These are phyloP conservation scores for Sapria himalayana DNA, from an alignment of 345 rosid species.

Conservation along the genomic window DNA sequence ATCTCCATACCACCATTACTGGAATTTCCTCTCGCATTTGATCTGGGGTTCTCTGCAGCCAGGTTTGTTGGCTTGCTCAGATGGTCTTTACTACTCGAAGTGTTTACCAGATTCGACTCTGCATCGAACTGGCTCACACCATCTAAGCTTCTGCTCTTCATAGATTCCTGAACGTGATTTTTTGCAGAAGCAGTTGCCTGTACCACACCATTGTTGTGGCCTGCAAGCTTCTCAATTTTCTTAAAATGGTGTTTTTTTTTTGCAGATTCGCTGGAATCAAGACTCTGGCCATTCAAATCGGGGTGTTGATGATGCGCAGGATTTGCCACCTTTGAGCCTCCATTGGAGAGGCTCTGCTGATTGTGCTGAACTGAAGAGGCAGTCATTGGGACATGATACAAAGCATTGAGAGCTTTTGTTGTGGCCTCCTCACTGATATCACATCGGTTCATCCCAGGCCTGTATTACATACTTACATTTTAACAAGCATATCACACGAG, in stretches of 20 bases:
- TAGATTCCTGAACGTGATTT: conserved; percentile 15
- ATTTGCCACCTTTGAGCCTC: conserved; percentile 9
- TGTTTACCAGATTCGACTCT: conserved; percentile 12
- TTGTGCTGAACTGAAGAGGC: conserved; percentile 12
- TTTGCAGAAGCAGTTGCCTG: conserved; percentile 18
- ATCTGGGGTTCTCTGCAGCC: conserved; percentile 5
- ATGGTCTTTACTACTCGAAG: conserved; percentile 6
- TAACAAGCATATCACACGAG: conserved; percentile 7
- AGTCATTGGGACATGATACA: conserved; percentile 10
- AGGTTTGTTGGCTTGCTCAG: conserved; percentile 8
- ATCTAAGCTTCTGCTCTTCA: conserved; percentile 19
- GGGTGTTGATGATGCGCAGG: conserved; percentile 9
- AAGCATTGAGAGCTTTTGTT: conserved; percentile 16
- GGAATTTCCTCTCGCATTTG: conserved; percentile 7
- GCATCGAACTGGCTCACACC: conserved; percentile 15
- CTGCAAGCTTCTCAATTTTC: conserved; percentile 12
- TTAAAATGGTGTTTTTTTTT: conserved; percentile 15
- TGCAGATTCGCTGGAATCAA: conserved; percentile 11
- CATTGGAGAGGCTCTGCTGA: conserved; percentile 15
- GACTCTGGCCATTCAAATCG: conserved; percentile 8
- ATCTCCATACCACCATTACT: conserved; percentile 14
- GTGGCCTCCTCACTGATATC: conserved; percentile 25
- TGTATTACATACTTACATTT: conserved; percentile 11
- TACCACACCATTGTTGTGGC: conserved; percentile 6
- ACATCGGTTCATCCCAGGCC: conserved; percentile 32